phyloP scores from a whole-genome alignment of 345 rosid species.

The Psidium friedrichsthalianum region DNA sequence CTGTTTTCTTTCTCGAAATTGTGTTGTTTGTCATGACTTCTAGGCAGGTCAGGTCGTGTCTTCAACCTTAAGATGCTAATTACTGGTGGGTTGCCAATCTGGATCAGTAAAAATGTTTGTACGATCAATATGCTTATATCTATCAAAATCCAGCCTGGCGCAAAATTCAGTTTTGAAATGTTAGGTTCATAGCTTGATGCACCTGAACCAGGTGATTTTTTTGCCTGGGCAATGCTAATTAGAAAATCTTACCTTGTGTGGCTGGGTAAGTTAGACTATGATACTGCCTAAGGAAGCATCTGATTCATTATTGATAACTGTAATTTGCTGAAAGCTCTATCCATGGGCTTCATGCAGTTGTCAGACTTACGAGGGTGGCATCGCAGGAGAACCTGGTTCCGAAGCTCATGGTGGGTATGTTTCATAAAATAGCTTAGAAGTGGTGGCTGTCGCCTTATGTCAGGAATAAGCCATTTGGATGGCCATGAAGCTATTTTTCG shows the following conservation, averaged over 20 bases:
- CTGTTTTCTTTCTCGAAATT: not conserved
- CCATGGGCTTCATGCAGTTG: constrained; percentile 38
- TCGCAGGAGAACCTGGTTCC: constrained; percentile 92
- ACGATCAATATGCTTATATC: not conserved
- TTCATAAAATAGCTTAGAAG: constrained; percentile 7
- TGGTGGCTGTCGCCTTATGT: not conserved
- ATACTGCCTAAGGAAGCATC: not conserved
- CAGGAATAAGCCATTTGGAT: not conserved
- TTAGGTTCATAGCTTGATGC: not conserved
- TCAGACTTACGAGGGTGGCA: constrained; percentile 98
- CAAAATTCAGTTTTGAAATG: not conserved
- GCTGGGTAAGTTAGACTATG: not conserved
- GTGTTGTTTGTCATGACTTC: not conserved
- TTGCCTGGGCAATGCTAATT: not conserved
- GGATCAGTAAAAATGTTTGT: not conserved
- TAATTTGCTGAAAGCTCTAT: not conserved
- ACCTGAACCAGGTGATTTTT: not conserved
- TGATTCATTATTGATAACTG: not conserved
- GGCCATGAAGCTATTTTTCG: not conserved
- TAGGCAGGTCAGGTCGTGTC: not conserved
- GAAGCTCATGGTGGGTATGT: constrained; percentile 99
- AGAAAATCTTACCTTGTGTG: not conserved
- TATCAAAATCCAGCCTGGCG: not conserved
- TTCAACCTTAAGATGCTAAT: not conserved
- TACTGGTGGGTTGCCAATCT: not conserved